A percentile compares a stretch with the other conserved stretches of the same genome.
These are phyloP conservation scores for Amylocarpus encephaloides DNA, from an alignment of 2,329 filamentous ascomycete genomes.

Conservation along the genomic window DNA sequence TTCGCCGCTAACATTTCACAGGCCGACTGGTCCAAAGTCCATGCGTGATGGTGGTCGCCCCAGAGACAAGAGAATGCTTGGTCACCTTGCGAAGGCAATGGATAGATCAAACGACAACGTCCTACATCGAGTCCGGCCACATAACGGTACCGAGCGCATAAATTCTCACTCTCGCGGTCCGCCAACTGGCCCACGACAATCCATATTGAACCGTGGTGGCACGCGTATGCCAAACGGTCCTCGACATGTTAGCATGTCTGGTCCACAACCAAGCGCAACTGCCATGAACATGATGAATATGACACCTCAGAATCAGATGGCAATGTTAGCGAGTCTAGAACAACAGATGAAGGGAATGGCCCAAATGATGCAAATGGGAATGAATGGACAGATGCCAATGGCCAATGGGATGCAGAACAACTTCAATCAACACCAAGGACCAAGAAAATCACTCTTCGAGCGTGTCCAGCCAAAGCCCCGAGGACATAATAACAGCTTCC, in stretches of 20 bases:
- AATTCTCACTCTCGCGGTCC: conserved; percentile 68
- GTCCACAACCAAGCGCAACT: conserved; percentile 35
- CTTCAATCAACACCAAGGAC: conserved; percentile 34
- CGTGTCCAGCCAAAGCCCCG: conserved; percentile 49
- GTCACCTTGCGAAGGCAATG: conserved; percentile 77
- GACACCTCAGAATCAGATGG: conserved; percentile 64
- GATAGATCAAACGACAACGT: conserved; percentile 69
- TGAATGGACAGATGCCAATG: conserved; percentile 40
- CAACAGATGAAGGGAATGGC: conserved; percentile 84
- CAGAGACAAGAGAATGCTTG: conserved; percentile 76
- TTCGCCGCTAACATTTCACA: conserved; percentile 43
- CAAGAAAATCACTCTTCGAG: conserved; percentile 64
- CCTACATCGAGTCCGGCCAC: conserved; percentile 72
- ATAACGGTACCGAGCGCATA: conserved; percentile 69
- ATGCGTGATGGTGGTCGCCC: conserved; percentile 71
- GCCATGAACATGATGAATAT: conserved; percentile 44
- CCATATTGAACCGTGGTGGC: conserved; percentile 32
- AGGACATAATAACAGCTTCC: conserved; percentile 19
- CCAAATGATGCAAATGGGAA: conserved; percentile 43
- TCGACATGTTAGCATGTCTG: conserved; percentile 39
- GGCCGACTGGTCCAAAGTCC: conserved; percentile 88
- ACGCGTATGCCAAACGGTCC: conserved; percentile 40
- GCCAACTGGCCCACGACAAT: conserved; percentile 62
- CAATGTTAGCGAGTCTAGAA: conserved; percentile 71
- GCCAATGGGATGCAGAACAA: conserved; percentile 46